Evolutionary conservation across 495 filamentous ascomycete genomes (phyloP), one percentile per base, ranked within the genome.

Genomic region (Penicillium dipodomyicola): DNA sequence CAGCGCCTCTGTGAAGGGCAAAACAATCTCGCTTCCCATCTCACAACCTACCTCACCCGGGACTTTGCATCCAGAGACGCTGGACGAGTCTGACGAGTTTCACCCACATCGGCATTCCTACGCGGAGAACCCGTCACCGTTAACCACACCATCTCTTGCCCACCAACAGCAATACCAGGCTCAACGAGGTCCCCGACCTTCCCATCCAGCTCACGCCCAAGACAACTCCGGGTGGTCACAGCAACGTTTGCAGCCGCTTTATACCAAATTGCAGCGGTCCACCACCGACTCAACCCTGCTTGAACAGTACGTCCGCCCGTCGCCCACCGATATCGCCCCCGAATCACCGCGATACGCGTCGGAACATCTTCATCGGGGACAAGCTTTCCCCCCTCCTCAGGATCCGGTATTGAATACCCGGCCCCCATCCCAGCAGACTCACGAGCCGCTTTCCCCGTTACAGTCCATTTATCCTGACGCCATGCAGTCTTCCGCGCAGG

Each of bases 351-450:
- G 60, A 32, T 62, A 70, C 58, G 60, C 54, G 58, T 48, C 56
- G 46, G 51, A 50, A 11, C 59, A 60, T 39, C 30, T 42, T 32
- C 41, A 52, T 42, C 59, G 59, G 46, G 48, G 53, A 42, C 53
- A 55, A 27, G 43, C 58, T 32, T 57, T 55, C 10, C 37, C 49
- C 29, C 50, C 57, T 35, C 10, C 20, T 35, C 58, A 67, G 57
- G 66, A 67, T 52, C 59, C 59, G 61, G 64, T 60, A 57, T 57
- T 65, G 46, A 62, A 54, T 49, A 45, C 66, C 44, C 69, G 74
- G 39, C 84, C 87, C 67, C 70, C 85, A 56, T 88, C 85, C 64
- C 81, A 80, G 70, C 85, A 87, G 50, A 83, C 82, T 45, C 74
- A 78, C 54, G 72, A 69, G 48, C 69, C 70, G 32, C 70, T 62